phyloP scores from a whole-genome alignment of 169 alveolate species.

The Cryptosporidium baileyi region DNA sequence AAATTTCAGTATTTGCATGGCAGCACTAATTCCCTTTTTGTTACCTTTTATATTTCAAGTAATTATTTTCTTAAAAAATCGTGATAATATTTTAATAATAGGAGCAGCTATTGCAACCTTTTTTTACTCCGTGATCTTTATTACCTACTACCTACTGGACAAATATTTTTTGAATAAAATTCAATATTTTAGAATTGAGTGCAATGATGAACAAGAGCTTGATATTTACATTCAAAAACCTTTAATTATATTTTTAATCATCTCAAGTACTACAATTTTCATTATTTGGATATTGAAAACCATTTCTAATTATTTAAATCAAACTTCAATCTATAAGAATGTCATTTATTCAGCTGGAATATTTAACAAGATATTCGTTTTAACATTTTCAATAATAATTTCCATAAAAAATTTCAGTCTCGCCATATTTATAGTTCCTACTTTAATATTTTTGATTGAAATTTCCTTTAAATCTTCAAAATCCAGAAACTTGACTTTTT shows the following conservation, averaged over 20 bases:
- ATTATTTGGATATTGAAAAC: too few species aligned
- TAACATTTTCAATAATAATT: not conserved
- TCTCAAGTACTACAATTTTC: too few species aligned
- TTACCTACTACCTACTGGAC: not conserved
- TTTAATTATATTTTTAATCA: too few species aligned
- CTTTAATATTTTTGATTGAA: not conserved
- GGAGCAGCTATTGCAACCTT: not conserved
- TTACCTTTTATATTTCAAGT: not conserved
- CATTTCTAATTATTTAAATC: too few species aligned
- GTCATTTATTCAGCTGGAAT: not conserved
- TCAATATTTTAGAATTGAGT: not conserved
- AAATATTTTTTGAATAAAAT: not conserved
- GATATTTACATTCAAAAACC: not conserved
- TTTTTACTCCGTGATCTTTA: not conserved
- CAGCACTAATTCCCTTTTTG: not conserved
- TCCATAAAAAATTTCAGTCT: constrained; percentile 32
- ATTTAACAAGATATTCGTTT: not conserved
- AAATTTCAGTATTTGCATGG: constrained; percentile 1
- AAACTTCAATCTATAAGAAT: too few species aligned
- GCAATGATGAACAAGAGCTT: not conserved
- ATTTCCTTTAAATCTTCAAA: not conserved
- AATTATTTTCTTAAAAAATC: not conserved
- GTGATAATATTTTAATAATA: not conserved
- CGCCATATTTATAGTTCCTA: not conserved
- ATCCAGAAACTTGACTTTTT: not conserved